Base-by-base conservation (phyloP, 805 yeast genomes). In the Monosporozyma aerobia region DNA sequence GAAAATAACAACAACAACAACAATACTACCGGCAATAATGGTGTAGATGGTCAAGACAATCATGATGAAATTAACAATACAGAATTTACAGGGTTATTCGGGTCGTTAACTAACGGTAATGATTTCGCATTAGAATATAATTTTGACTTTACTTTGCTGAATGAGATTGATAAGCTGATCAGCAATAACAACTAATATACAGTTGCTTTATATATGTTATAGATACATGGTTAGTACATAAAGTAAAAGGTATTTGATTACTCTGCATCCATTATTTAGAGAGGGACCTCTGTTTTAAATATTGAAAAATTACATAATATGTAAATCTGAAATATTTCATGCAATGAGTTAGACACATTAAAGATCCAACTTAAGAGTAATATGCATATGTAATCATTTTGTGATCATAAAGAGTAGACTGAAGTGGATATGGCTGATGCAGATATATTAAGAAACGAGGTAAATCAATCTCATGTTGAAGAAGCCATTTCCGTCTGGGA, bases 401-500 rank as follows among this genome's bases (percentile, higher is more conserved):
- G 16, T 3, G n/a, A 35, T 5, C 16, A 3, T 3, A 11, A 14
- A 14, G 5, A 35, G 13, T 13, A 6, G n/a, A 23, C 2, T 23
- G 11, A 5, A 10, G 14, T 11, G 14, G 25, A 11, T 8, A 43
- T 43, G 45, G 25, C 13, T 23, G 30, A 22, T 43, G 45, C 45
- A 22, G 45, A 43, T 8, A 23, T 43, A 23, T 23, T 43, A 23
- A 43, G 45, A 25, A 7, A 11, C 2, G 30, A 43, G 16, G 30
- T 22, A n/a, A 23, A 11, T 22, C n/a, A 22, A 43, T 11, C 45
- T 23, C 45, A 23, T 43, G 16, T 48, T 4, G 32, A 41, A 19
- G 59, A 63, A 47, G 95, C 96, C 2, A 69, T 88, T 44, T 74
- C 73, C 50, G 69, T 79, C 23, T 89, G 87, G 71, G 89, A 85